phyloP scores from a whole-genome alignment of 306 rosid species.

The Trifolium repens region DNA sequence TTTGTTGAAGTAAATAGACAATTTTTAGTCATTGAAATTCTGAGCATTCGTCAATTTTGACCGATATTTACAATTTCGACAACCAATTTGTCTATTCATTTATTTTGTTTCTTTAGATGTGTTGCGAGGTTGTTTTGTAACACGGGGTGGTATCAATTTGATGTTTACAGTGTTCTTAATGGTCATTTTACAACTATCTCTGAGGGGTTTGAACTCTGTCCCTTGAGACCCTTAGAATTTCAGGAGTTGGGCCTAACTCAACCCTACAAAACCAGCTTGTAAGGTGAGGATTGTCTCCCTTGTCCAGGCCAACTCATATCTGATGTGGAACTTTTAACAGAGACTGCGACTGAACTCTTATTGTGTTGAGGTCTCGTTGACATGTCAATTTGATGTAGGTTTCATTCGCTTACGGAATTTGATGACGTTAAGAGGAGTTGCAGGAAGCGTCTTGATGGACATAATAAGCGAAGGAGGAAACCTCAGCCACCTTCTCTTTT shows the following conservation, averaged over 20 bases:
- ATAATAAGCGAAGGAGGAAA: conserved; percentile 82
- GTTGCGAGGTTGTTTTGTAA: conserved; percentile 41
- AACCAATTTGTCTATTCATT: neutral
- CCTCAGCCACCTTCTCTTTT: conserved; percentile 71
- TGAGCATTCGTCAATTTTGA: neutral
- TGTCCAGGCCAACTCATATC: too few relatives aligned
- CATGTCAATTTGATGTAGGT: conserved; percentile 53
- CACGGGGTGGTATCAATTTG: conserved; percentile 35
- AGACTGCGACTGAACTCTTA: neutral
- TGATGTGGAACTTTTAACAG: too few relatives aligned
- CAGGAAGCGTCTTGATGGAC: conserved; percentile 86
- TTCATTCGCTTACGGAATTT: conserved; percentile 84
- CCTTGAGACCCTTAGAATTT: neutral
- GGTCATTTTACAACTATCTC: neutral
- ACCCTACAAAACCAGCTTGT: too few relatives aligned
- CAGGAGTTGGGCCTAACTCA: too few relatives aligned
- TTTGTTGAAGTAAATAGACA: neutral
- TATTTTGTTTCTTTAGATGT: neutral
- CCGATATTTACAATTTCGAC: neutral
- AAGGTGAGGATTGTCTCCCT: too few relatives aligned
- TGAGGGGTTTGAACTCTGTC: neutral
- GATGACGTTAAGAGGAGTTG: conserved; percentile 91
- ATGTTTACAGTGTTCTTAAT: neutral
- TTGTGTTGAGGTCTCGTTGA: neutral
- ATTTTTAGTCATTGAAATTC: neutral